A percentile compares a stretch with the other conserved stretches of the same genome.
phyloP scores from a whole-genome alignment of 169 alveolate genomes.

The Plasmodium sp. region DNA sequence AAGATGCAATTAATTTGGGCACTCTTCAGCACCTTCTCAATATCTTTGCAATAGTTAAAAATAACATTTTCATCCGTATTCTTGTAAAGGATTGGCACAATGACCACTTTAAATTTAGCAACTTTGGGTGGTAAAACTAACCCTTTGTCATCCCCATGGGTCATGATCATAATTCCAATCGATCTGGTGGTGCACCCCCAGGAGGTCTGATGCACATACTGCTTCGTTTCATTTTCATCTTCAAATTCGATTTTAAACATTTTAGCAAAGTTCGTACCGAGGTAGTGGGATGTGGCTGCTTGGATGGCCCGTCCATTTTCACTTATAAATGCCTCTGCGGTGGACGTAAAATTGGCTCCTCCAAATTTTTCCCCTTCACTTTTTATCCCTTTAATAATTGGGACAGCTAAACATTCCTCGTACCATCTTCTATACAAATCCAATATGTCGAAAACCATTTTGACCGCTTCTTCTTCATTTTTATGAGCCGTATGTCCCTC shows the following conservation, averaged over 20 bases:
- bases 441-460: slow-evolving; percentile 92
- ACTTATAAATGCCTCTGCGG: slow-evolving; percentile 98
- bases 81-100: slow-evolving; percentile 95
- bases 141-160: slow-evolving; percentile 99
- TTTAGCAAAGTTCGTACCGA: slow-evolving; percentile 99
- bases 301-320: slow-evolving; percentile 99
- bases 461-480: slow-evolving; percentile 96
- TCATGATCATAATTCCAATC: slow-evolving; percentile 96
- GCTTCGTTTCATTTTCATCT: slow-evolving; percentile 93
- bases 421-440: slow-evolving; percentile 93
- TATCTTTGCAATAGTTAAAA: slow-evolving; percentile 69
- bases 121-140: slow-evolving; percentile 98
- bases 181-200: slow-evolving; percentile 99
- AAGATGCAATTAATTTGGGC: slow-evolving; percentile 80
- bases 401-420: slow-evolving; percentile 98
- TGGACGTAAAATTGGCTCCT: slow-evolving; percentile 98
- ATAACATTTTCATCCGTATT: slow-evolving; percentile 70
- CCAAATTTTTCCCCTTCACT: slow-evolving; percentile 98
- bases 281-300: slow-evolving; percentile 98
- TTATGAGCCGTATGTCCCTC: slow-evolving; percentile 99
- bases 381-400: slow-evolving; percentile 98
- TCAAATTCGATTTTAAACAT: slow-evolving; percentile 95
- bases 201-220: slow-evolving; percentile 96
- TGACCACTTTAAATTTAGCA: slow-evolving; percentile 96
- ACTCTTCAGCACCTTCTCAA: slow-evolving; percentile 80